phyloP scores from a whole-genome alignment of 1,284 basidiomycete genomes.

The Golubevia pallescens region DNA sequence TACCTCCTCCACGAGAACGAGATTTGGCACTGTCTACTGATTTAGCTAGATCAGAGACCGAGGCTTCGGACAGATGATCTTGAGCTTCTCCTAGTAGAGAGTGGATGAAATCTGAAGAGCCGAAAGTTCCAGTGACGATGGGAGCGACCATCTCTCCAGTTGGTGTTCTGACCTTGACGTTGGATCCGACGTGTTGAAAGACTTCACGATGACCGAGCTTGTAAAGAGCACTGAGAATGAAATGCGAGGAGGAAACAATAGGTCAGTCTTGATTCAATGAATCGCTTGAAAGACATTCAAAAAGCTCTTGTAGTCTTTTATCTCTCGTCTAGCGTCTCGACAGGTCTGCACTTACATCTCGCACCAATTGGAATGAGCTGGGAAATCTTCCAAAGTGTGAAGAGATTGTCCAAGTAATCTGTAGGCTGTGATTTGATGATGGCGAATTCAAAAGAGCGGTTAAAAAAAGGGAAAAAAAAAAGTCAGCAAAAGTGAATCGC shows the following conservation, averaged over 20 bases:
- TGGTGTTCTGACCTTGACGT: constrained; percentile 76
- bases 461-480: no score
- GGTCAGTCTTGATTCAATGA: no score
- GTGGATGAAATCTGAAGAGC: constrained; percentile 79
- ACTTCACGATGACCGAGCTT: constrained; percentile 77
- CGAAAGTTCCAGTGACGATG: constrained; percentile 87
- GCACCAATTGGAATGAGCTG: constrained; percentile 74
- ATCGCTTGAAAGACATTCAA: no score
- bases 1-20: constrained; percentile 45
- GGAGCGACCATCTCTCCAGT: constrained; percentile 79
- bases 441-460: not conserved
- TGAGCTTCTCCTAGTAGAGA: constrained; percentile 69
- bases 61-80: constrained; percentile 73
- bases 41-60: constrained; percentile 84
- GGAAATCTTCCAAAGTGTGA: constrained; percentile 83
- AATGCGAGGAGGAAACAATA: no score
- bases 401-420: constrained; percentile 65
- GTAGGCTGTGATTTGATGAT: constrained; percentile 20
- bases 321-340: not conserved
- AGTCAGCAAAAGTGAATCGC: no score
- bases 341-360: constrained; percentile 30
- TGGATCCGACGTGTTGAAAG: constrained; percentile 87
- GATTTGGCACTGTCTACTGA: constrained; percentile 71
- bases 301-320: no score
- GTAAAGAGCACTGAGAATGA: constrained; percentile 68